A percentile compares a stretch with the other conserved stretches of the same genome.
Conservation (phyloP, 225 moss, liverwort and hornwort species). For the Physcomitrium patens region DNA sequence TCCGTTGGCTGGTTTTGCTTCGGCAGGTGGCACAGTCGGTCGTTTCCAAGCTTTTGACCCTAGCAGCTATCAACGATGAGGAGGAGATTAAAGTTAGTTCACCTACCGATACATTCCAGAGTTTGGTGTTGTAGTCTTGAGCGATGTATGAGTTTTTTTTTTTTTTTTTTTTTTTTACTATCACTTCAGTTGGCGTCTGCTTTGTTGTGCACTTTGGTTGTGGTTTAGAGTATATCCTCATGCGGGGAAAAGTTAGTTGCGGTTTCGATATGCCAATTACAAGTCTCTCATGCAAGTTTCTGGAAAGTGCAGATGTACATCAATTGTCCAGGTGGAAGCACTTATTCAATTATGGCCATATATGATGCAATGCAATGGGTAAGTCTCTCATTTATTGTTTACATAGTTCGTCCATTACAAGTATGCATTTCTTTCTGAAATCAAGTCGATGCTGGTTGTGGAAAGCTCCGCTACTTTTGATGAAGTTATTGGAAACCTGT, state of each 20-base stretch:
- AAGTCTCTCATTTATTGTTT: conserved; percentile 18
- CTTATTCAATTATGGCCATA: conserved; percentile 87
- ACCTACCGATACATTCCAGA: background rate
- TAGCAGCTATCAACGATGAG: conserved; percentile 83
- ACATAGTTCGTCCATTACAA: too few relatives aligned
- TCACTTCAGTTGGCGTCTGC: background rate
- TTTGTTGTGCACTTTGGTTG: background rate
- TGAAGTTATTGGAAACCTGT: background rate
- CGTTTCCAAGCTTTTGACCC: conserved; percentile 77
- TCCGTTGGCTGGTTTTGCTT: conserved; percentile 23
- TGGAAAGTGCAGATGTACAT: conserved; percentile 81
- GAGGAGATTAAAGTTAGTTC: conserved; percentile 81
- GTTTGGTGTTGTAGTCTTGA: conserved; percentile 1
- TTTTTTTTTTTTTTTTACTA: conserved; percentile 14
- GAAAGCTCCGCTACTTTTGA: background rate
- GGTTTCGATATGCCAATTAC: background rate
- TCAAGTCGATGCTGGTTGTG: background rate
- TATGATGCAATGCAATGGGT: conserved; percentile 93
- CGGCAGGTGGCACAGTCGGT: conserved; percentile 76
- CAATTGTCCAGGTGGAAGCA: conserved; percentile 93
- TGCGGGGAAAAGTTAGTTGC: background rate
- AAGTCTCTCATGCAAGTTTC: conserved; percentile 15
- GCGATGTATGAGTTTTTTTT: background rate
- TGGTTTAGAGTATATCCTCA: background rate
- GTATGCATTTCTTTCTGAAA: background rate